Conservation (phyloP, 148 eudicot genomes). For the Selenicereus undatus region DNA sequence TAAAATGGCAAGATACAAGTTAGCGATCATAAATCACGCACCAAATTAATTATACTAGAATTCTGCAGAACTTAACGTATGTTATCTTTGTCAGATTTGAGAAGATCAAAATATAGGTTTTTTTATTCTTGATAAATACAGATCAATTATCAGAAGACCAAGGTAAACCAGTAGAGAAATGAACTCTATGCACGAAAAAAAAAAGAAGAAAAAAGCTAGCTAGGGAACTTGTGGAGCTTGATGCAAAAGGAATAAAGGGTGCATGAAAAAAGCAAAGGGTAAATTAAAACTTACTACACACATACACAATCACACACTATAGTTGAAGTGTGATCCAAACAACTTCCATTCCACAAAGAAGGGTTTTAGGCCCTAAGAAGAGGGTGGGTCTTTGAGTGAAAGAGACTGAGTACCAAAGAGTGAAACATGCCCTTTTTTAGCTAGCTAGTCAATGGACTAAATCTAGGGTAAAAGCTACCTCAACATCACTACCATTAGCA, state of each 20-base stretch:
- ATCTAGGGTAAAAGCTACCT: not conserved
- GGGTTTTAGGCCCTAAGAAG: slow-evolving; percentile 1
- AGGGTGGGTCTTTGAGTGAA: slow-evolving; percentile 11
- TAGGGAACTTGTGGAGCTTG: not conserved
- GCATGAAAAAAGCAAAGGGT: not conserved
- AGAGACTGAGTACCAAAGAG: slow-evolving; percentile 25
- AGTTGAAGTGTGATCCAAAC: slow-evolving; percentile 22
- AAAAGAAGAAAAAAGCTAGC: too few relatives aligned
- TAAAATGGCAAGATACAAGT: not conserved
- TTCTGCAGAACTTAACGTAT: too few relatives aligned
- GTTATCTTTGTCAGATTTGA: not conserved
- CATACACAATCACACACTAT: not conserved
- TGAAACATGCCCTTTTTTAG: slow-evolving; percentile 18
- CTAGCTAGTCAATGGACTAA: slow-evolving; percentile 20
- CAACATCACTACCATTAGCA: too few relatives aligned
- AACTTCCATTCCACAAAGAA: not conserved
- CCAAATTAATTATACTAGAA: too few relatives aligned
- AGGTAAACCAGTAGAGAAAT: too few relatives aligned
- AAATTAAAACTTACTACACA: not conserved
- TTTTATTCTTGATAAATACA: too few relatives aligned
- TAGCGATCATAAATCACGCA: not conserved
- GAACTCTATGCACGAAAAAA: too few relatives aligned
- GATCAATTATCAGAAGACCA: too few relatives aligned
- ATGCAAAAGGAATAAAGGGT: not conserved
- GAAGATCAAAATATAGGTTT: not conserved